Base-by-base conservation (phyloP, 257 asterid species). In the Gentiana straminea region DNA sequence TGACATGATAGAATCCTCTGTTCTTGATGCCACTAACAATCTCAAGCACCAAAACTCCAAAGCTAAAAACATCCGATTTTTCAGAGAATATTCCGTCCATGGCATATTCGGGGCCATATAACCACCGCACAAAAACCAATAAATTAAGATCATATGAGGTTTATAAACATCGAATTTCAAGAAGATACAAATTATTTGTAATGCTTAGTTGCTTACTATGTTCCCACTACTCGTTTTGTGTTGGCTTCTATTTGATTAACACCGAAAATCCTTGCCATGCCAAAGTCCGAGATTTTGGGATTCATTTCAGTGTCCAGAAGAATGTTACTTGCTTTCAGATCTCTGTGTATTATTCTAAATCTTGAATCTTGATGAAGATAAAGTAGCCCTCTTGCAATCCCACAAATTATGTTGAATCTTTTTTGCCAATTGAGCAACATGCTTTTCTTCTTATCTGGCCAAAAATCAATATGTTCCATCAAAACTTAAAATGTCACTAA, bases 31-130 rank as follows among this genome's bases (percentile, higher is more conserved):
- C 83, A 24, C 75, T 76, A 37, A 73, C 69, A 7, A 71, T 70
- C 62, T 76, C 86, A 33, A 79, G 53, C 45, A 73, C 78, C n/a
- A 79, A 41, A 55, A 79, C 86, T 10, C 83, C 86, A 2, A 57
- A 79, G 58, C 80, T 76, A 35, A 76, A 79, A n/a, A 76, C 82
- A 35, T 79, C 86, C 0, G 86, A 79, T 46, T 79, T 79, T 4
- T 54, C 54, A 1, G 82, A 79, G 78, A 79, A 79, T 13, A 64
- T 49, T 7, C 82, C 86, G 34, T 63, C 73, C 80, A 73, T 76
- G n/a, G 80, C 80, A 8, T 79, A 79, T 58, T 79, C 80, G 85
- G 85, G 41, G 85, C 63, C 85, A 76, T 79, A 59, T 73, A 79
- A 51, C 80, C 85, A 15, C 85, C 75, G 73, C 70, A 67, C 0